These are phyloP conservation scores for Colletotrichum scovillei DNA, from an alignment of 2,329 filamentous ascomycete species.

Conservation along the genomic window DNA sequence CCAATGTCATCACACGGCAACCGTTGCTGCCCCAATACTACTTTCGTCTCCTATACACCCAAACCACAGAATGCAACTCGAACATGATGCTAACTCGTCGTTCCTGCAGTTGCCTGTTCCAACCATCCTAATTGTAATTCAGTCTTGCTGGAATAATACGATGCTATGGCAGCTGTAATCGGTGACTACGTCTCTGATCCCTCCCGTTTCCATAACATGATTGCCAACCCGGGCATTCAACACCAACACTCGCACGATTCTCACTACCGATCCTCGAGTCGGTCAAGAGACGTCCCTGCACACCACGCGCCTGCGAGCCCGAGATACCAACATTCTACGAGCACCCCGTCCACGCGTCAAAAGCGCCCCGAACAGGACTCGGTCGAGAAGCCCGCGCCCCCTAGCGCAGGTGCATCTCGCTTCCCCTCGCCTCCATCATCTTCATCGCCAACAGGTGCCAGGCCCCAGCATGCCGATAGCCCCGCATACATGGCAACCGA, in stretches of 20 bases:
- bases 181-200: conserved; percentile 81
- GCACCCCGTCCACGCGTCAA: conserved; percentile 22
- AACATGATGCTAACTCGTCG: conserved; percentile 4
- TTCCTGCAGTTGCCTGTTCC: conserved; percentile 24
- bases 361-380: conserved; percentile 33
- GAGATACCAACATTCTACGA: conserved; percentile 40
- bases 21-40: not conserved
- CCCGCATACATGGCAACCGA: conserved; percentile 62
- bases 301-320: conserved; percentile 46
- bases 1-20: conserved; percentile 1
- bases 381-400: conserved; percentile 39
- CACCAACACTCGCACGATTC: conserved; percentile 60
- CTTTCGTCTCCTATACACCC: not conserved
- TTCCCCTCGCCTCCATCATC: conserved; percentile 67
- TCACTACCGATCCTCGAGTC: conserved; percentile 51
- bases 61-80: not conserved
- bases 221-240: conserved; percentile 61
- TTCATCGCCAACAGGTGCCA: conserved; percentile 56
- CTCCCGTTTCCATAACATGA: conserved; percentile 77
- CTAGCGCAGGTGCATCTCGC: conserved; percentile 55
- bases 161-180: conserved; percentile 73
- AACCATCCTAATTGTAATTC: conserved; percentile 35
- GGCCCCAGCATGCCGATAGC: conserved; percentile 53
- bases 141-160: conserved; percentile 39
- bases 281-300: conserved; percentile 42